Evolutionary conservation across 305 asterid species (phyloP), one percentile per base, ranked within the genome.

Genomic region (Rubia tinctorum): DNA sequence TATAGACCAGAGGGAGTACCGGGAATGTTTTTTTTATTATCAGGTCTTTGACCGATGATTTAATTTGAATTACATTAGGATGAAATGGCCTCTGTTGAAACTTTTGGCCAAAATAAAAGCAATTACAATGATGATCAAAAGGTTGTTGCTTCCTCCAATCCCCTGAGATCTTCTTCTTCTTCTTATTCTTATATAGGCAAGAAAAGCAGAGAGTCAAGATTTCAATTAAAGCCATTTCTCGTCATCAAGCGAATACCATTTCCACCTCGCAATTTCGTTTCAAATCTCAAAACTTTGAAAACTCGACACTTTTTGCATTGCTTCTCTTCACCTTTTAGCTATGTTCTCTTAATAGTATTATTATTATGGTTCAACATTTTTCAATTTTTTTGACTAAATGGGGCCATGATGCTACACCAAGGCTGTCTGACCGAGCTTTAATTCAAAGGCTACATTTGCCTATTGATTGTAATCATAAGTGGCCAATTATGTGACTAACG

Each of bases 141-240:
- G 69, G 55, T 49, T 49, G 55, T 12, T 51, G 47, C 49, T 58
- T 68, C 75, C 66, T 72, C 66, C n/a, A n/a, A n/a, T n/a, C n/a
- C n/a, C n/a, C n/a, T n/a, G 68, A 79, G 86, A 82, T n/a, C n/a
- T n/a, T 79, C 80, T 81, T 80, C 78, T 51, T n/a, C n/a, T n/a
- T n/a, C n/a, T n/a, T n/a, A n/a, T n/a, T n/a, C n/a, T n/a, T n/a
- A n/a, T n/a, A n/a, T 62, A 77, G 61, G 78, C 76, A 85, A 85
- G 87, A 82, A 84, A 85, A 81, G 84, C 85, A 84, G 73, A 84
- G 85, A 83, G 85, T 84, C 82, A 80, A 83, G 72, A 81, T 79
- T 73, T 73, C 80, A 79, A 79, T 79, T 72, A 42, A 66, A 66
- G 71, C 55, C 71, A 20, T 39, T 66, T 55, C 68, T 22, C 58